A percentile compares a stretch with the other conserved stretches of the same genome.
These are phyloP conservation scores for Excoecaria cochinchinensis DNA, from an alignment of 345 rosid species.

Conservation along the genomic window DNA sequence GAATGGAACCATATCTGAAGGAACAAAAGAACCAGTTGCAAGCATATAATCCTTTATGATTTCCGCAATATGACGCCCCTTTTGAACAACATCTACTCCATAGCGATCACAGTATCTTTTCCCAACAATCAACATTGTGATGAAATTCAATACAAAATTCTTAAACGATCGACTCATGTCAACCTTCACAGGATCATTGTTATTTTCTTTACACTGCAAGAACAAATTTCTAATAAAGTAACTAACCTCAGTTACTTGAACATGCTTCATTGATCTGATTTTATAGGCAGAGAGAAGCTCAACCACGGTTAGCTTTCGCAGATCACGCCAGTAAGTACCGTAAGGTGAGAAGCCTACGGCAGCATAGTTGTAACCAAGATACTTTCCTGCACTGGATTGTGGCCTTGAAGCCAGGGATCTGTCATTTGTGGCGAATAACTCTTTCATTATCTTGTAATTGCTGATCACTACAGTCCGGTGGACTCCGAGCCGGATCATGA, in stretches of 20 bases:
- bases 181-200: neutral
- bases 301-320: constrained; percentile 15
- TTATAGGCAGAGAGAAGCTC: constrained; percentile 20
- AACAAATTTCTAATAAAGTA: neutral
- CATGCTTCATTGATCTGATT: constrained; percentile 18
- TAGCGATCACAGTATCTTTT: constrained; percentile 16
- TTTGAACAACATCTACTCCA: neutral
- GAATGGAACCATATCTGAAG: too few species aligned
- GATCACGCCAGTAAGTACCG: constrained; percentile 15
- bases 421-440: constrained; percentile 22
- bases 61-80: too few species aligned
- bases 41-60: too few species aligned
- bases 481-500: neutral
- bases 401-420: constrained; percentile 18
- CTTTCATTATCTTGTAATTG: constrained; percentile 1
- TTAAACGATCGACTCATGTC: constrained; percentile 12
- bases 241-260: constrained; percentile 15
- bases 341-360: constrained; percentile 14
- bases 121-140: constrained; percentile 25
- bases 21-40: too few species aligned
- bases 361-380: constrained; percentile 16
- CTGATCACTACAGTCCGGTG: neutral
- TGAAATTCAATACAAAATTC: constrained; percentile 2
- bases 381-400: constrained; percentile 14
- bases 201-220: neutral